Evolutionary conservation across 164 flowering plant genomes (phyloP).

Genomic region (Chimonanthus praecox): DNA sequence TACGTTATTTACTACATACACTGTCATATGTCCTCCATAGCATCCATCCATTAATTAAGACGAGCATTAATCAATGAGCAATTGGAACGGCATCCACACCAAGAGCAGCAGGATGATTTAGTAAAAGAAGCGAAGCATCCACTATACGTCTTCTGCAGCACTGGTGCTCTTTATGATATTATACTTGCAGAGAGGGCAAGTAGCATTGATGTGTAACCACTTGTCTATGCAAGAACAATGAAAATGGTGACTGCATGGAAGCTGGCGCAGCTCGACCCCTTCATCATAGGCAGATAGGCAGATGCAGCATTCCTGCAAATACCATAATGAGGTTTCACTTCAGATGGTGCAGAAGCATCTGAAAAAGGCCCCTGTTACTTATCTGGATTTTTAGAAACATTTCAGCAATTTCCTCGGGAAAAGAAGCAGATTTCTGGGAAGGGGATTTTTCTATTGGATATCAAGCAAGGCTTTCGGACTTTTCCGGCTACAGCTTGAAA

Average conservation of each 20-base stretch:
- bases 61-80: not conserved
- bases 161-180: conserved; percentile 30
- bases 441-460: no score
- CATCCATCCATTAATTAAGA: not conserved
- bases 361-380: not conserved
- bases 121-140: not conserved
- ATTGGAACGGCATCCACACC: not conserved
- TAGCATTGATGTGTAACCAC: conserved; percentile 77
- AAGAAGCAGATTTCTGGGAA: no score
- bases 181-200: conserved; percentile 80
- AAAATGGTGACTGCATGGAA: conserved; percentile 73
- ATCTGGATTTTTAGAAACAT: no score
- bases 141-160: conserved; percentile 17
- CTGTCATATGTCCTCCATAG: not conserved
- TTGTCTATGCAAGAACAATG: conserved; percentile 78
- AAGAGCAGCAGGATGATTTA: conserved; percentile 9
- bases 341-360: not conserved
- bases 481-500: no score
- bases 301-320: conserved; percentile 71
- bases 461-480: no score
- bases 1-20: not conserved
- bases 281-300: conserved; percentile 71
- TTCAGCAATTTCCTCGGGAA: no score
- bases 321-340: not conserved
- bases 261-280: conserved; percentile 69